phyloP scores from a whole-genome alignment of 179 eudicot genomes.

The Spergularia azorica region DNA sequence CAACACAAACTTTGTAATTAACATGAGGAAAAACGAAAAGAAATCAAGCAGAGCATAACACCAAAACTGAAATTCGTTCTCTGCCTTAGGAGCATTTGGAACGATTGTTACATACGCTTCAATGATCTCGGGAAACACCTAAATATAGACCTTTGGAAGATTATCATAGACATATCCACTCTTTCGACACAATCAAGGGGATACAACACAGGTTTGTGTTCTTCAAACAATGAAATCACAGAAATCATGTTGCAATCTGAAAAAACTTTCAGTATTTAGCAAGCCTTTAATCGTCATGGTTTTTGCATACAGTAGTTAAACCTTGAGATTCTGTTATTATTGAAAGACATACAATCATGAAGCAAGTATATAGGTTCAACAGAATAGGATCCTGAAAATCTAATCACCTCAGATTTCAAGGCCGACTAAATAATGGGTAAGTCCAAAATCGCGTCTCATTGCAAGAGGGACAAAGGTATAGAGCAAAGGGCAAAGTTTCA shows the following conservation, averaged over 20 bases:
- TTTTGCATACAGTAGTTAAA: neutral
- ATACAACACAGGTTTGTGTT: neutral
- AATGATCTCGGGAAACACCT: neutral
- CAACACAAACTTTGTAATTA: no score
- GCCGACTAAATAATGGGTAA: no score
- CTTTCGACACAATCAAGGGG: neutral
- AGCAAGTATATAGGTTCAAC: neutral
- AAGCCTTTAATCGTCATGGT: neutral
- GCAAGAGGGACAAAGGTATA: neutral
- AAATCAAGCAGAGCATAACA: no score
- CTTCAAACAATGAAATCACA: neutral
- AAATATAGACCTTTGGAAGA: neutral
- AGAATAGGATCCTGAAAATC: neutral
- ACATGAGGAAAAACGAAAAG: no score
- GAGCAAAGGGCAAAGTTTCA: no score
- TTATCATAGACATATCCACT: neutral
- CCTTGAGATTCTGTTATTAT: neutral
- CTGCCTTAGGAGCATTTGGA: no score
- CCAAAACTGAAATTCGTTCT: no score
- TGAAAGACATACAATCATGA: neutral
- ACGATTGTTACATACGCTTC: neutral
- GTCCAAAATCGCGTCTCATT: neutral
- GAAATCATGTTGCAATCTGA: neutral
- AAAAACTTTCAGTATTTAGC: neutral
- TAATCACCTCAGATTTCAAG: neutral